Evolutionary conservation across 2,329 filamentous ascomycete species (phyloP).

Genomic region (Xylaria sp.): DNA sequence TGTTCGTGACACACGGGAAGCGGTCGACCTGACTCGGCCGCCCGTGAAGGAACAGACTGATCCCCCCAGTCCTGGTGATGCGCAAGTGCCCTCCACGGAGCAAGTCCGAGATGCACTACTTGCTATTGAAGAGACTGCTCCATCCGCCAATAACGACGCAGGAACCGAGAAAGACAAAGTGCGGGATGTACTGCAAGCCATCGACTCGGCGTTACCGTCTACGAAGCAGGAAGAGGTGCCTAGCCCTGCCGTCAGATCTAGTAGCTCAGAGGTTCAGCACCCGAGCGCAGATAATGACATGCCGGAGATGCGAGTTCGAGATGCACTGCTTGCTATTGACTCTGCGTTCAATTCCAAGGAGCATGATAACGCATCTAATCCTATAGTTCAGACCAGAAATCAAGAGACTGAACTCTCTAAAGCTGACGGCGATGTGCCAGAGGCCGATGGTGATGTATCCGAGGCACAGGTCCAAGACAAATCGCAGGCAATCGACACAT

Average conservation of each 20-base stretch:
- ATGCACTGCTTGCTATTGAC: background rate
- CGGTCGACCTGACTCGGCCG: background rate
- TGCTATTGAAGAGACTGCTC: background rate
- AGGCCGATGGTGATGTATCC: background rate
- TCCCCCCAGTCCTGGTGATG: background rate
- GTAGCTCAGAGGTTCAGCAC: background rate
- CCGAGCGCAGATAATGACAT: background rate
- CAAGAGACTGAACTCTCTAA: background rate
- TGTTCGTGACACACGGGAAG: background rate
- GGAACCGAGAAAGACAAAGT: background rate
- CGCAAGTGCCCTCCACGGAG: background rate
- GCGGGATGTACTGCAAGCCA: background rate
- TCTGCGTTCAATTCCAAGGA: background rate
- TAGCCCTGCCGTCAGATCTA: too few relatives aligned
- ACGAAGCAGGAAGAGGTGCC: background rate
- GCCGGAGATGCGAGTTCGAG: background rate
- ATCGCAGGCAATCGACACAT: background rate
- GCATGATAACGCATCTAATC: background rate
- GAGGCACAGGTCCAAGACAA: background rate
- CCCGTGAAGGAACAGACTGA: background rate
- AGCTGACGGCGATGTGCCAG: background rate
- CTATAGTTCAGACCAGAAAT: background rate
- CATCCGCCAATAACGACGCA: background rate
- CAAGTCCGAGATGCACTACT: background rate
- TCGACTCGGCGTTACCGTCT: background rate